Evolutionary conservation across 306 rosid genomes (phyloP).

Genomic region (Sophora flavescens): DNA sequence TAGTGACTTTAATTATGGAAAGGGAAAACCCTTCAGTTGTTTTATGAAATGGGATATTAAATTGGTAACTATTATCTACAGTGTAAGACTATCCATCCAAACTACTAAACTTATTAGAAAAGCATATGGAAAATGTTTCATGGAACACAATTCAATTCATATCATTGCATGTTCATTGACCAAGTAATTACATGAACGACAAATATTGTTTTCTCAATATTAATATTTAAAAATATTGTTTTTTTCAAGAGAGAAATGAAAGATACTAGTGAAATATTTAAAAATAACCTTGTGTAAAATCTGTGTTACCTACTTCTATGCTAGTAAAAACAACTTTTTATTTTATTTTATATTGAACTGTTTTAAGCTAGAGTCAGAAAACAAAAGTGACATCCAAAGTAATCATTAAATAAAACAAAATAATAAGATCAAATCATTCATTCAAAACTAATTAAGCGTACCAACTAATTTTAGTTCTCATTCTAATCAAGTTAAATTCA

Average conservation of each 20-base stretch:
- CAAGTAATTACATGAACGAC: not conserved
- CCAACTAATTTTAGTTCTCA: not conserved
- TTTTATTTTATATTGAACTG: too few relatives aligned
- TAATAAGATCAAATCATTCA: not conserved
- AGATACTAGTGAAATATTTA: too few relatives aligned
- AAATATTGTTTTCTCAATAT: too few relatives aligned
- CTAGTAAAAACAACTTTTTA: too few relatives aligned
- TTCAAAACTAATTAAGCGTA: not conserved
- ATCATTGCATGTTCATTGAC: not conserved
- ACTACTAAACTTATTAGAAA: not conserved
- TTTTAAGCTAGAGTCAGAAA: too few relatives aligned
- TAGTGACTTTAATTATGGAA: constrained; percentile 75
- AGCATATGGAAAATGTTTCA: not conserved
- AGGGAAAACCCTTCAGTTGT: constrained; percentile 72
- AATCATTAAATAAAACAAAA: not conserved
- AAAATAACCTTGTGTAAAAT: too few relatives aligned
- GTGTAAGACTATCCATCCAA: constrained; percentile 50
- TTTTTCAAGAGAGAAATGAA: too few relatives aligned
- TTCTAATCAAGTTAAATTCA: not conserved
- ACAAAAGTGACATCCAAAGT: too few relatives aligned
- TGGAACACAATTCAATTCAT: not conserved
- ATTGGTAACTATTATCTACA: constrained; percentile 64
- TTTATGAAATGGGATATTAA: constrained; percentile 66
- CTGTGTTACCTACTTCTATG: too few relatives aligned
- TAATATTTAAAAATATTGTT: too few relatives aligned